These are phyloP conservation scores for Phytophthora constricta DNA, from an alignment of 352 stramenopile genomes.

Conservation along the genomic window DNA sequence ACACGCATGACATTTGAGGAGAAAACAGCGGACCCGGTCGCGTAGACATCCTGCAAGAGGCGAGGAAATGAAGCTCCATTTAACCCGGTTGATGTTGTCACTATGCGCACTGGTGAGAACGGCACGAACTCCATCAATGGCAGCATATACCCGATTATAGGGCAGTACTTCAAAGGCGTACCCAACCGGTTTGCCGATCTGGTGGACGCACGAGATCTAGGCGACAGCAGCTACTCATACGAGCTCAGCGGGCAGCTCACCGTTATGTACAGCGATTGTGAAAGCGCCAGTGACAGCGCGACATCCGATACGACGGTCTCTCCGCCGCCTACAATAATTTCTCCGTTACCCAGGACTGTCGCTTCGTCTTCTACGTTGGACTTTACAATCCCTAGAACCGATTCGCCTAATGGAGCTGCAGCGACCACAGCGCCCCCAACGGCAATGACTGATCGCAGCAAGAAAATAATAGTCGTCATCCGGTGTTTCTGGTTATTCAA, in stretches of 20 bases:
- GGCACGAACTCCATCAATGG: conserved; percentile 38
- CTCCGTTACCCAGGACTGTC: no score
- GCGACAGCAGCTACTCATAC: no score
- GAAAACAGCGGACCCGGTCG: conserved; percentile 49
- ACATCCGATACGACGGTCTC: conserved; percentile 2
- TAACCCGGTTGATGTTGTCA: conserved; percentile 46
- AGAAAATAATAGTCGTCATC: no score
- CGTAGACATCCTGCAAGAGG: conserved; percentile 48
- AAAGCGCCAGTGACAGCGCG: conserved; percentile 1
- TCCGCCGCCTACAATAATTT: neutral
- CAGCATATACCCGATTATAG: conserved; percentile 41
- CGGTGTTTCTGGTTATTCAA: no score
- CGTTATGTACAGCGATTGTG: conserved; percentile 42
- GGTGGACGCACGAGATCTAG: no score
- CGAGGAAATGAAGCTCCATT: conserved; percentile 34
- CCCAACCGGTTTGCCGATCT: conserved; percentile 44
- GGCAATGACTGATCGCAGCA: no score
- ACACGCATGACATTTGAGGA: conserved; percentile 47
- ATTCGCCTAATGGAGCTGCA: neutral
- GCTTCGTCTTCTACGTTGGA: neutral
- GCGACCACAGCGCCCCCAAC: no score
- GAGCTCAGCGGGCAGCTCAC: no score
- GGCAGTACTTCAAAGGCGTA: conserved; percentile 44
- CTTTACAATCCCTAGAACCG: neutral
- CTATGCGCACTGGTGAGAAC: no score